Conservation (phyloP, 169 alveolate species). For the Plasmodium fragile region DNA sequence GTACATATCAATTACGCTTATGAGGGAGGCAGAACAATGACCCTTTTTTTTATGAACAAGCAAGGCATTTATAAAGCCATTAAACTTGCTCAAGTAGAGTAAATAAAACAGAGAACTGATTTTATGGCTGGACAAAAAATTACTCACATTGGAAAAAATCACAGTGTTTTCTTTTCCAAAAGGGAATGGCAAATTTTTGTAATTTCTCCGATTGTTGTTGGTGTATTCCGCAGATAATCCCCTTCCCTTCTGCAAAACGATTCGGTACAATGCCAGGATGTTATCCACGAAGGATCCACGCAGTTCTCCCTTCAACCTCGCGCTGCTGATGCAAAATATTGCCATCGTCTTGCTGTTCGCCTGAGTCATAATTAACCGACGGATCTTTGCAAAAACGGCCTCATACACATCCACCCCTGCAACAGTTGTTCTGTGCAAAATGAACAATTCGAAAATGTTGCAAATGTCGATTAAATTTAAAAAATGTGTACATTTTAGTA, state of each 20-base stretch:
- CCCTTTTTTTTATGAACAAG: constrained; percentile 23
- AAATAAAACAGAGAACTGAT: constrained; percentile 60
- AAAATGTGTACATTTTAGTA: constrained; percentile 36
- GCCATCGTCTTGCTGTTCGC: constrained; percentile 27
- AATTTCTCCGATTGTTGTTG: not conserved
- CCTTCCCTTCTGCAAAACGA: constrained; percentile 39
- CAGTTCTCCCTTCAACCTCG: constrained; percentile 17
- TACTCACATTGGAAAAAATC: constrained; percentile 31
- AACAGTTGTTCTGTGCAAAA: not conserved
- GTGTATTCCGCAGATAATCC: not conserved
- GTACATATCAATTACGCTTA: constrained; percentile 36
- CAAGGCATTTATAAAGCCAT: constrained; percentile 7
- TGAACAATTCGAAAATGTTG: constrained; percentile 52
- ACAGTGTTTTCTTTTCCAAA: constrained; percentile 53
- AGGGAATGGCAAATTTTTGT: not conserved
- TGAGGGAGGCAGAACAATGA: not conserved
- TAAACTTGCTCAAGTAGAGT: constrained; percentile 40
- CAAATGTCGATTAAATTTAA: constrained; percentile 69
- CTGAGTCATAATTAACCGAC: constrained; percentile 29
- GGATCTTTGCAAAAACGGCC: constrained; percentile 28
- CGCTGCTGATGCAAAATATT: constrained; percentile 43
- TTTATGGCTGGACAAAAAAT: constrained; percentile 47
- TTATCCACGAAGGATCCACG: not conserved
- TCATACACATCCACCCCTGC: not conserved
- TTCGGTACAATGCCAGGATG: constrained; percentile 29